A percentile compares a stretch with the other conserved stretches of the same genome.
Conservation (phyloP, 345 rosid genomes). For the Pistacia integerrima region DNA sequence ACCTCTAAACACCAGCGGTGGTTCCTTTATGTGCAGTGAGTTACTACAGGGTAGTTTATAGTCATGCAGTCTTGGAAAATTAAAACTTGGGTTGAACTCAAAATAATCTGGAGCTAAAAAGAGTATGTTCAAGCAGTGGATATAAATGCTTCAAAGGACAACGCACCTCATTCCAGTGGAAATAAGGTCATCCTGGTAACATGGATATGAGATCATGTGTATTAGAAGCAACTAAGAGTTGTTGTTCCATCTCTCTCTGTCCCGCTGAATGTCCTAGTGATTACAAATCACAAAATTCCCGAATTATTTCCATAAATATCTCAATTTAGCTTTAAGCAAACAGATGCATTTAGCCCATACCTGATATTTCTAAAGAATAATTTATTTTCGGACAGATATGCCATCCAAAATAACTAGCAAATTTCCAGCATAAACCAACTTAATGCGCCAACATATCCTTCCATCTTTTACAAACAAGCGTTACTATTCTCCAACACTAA, state of each 20-base stretch:
- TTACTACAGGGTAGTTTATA: not conserved
- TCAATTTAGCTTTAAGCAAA: constrained; percentile 2
- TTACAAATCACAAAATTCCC: not conserved
- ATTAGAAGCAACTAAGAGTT: not conserved
- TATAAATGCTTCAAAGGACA: not conserved
- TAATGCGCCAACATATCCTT: not conserved
- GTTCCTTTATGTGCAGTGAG: not conserved
- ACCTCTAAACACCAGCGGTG: not conserved
- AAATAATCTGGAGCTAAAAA: constrained; percentile 3
- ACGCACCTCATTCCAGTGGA: not conserved
- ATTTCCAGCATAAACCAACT: not conserved
- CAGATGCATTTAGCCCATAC: not conserved
- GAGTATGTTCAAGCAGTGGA: no score
- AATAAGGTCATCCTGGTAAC: not conserved
- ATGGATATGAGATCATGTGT: not conserved
- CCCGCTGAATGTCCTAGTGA: not conserved
- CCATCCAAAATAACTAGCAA: not conserved
- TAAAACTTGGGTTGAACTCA: not conserved
- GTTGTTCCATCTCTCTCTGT: not conserved
- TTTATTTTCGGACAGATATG: not conserved
- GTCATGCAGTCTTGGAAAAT: not conserved
- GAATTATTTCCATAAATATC: not conserved
- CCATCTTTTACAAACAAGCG: not conserved
- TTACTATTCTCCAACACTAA: constrained; percentile 5
- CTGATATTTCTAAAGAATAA: not conserved